Base-by-base conservation (phyloP, 2,329 filamentous ascomycete species). In the Leptographium flavum region DNA sequence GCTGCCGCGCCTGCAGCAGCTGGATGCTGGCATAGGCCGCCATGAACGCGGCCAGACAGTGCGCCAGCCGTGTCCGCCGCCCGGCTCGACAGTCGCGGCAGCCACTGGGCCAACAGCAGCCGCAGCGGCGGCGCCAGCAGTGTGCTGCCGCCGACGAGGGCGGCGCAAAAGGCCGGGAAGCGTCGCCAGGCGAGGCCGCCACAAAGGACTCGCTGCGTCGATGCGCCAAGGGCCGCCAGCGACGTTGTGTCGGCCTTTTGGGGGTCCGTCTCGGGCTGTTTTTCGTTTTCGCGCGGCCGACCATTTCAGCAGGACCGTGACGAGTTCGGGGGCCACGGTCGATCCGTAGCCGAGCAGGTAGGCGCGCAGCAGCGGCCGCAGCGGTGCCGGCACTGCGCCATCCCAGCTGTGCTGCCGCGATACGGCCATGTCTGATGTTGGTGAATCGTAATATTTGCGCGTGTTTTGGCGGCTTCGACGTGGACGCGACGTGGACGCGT, bases 101-200 rank as follows among this genome's bases (percentile, higher is more conserved):
- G 45, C 9, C 58, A 32, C 10, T 48, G 53, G 19, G 54, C 47
- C 15, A 66, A 45, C 22, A 61, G 21, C 15, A 46, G 53, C 23
- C 51, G 52, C 21, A 27, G 22, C 3, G 13, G 2, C 61, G 73
- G 75, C 65, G 78, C 68, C n/a, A 80, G 56, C n/a, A 80, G 56
- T 22, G 74, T 76, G 50, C 70, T 72, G 33, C 76, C 75, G 30
- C 76, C 77, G 33, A 75, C 70, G 10, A 81, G 60, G 7, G 68
- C 63, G 8, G 75, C 76, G 56, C 76, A 81, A 55, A 81, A 81
- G 4, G 74, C 66, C 37, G 77, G 74, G 54, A 81, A 81, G 9
- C 75, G 66, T 48, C 70, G 69, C 45, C 63, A 61, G 38, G 74
- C 71, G 15, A 79, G 59, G 3, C 73, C 74, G 8, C 66, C 65